These are phyloP conservation scores for Candida orba DNA, from an alignment of 805 yeast genomes.

Conservation along the genomic window DNA sequence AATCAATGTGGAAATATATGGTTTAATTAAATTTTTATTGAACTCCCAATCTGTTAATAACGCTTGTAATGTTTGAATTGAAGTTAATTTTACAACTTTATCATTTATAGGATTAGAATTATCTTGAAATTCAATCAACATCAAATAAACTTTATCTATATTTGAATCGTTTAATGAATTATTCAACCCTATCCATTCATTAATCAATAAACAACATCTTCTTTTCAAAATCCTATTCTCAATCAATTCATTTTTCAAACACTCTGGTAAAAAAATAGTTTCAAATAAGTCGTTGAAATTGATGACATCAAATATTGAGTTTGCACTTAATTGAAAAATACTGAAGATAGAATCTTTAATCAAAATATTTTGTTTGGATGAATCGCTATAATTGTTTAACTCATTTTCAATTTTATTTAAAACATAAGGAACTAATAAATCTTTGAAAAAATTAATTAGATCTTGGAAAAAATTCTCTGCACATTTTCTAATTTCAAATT, in stretches of 20 bases:
- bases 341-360: constrained; percentile 74
- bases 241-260: constrained; percentile 32
- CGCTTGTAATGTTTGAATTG: constrained; percentile 59
- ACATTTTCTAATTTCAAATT: constrained; percentile 77
- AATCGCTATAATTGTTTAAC: constrained; percentile 24
- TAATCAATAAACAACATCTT: constrained; percentile 66
- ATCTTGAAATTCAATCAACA: constrained; percentile 44
- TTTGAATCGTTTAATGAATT: constrained; percentile 50
- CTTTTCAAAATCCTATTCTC: constrained; percentile 62
- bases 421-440: constrained; percentile 45
- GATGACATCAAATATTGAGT: constrained; percentile 54
- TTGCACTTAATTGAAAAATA: constrained; percentile 74
- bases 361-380: constrained; percentile 42
- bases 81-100: constrained; percentile 71
- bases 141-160: constrained; percentile 49
- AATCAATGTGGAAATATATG: constrained; percentile 51
- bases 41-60: constrained; percentile 87
- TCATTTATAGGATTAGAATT: constrained; percentile 48
- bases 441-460: constrained; percentile 56
- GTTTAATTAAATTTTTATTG: constrained; percentile 56
- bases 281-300: constrained; percentile 60
- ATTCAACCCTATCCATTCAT: constrained; percentile 68
- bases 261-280: constrained; percentile 61
- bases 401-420: constrained; percentile 48
- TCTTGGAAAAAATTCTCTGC: constrained; percentile 81